Conservation (phyloP, 2,329 filamentous ascomycete genomes). For the Microcyclospora tardicrescens region DNA sequence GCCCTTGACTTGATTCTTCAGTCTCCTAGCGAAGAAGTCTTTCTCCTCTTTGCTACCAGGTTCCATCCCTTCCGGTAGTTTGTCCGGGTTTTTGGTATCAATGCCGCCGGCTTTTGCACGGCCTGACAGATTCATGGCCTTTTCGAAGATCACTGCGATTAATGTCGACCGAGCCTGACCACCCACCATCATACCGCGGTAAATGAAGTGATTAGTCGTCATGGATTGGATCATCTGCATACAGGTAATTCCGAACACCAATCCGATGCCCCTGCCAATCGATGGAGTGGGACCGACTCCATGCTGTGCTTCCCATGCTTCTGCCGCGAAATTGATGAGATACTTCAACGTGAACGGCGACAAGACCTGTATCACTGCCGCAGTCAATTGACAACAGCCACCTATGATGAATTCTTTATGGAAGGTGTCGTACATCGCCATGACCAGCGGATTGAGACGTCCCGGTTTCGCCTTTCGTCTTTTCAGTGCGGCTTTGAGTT, state of each 20-base stretch:
- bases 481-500: slow-evolving; percentile 55
- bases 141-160: slow-evolving; percentile 81
- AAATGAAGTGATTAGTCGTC: slow-evolving; percentile 81
- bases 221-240: slow-evolving; percentile 80
- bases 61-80: slow-evolving; percentile 31
- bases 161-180: slow-evolving; percentile 70
- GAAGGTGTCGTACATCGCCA: slow-evolving; percentile 78
- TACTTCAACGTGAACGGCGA: slow-evolving; percentile 76
- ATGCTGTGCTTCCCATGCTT: slow-evolving; percentile 55
- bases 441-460: slow-evolving; percentile 61
- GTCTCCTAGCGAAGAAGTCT: slow-evolving; percentile 37
- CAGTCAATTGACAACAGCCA: slow-evolving; percentile 59
- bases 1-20: slow-evolving; percentile 29
- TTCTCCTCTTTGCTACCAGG: slow-evolving; percentile 38
- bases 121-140: slow-evolving; percentile 78
- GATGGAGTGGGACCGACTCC: slow-evolving; percentile 44
- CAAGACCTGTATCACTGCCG: slow-evolving; percentile 62
- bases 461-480: slow-evolving; percentile 44
- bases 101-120: slow-evolving; percentile 73
- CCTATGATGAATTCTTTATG: slow-evolving; percentile 73
- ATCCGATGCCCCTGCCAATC: slow-evolving; percentile 64
- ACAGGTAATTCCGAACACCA: slow-evolving; percentile 68
- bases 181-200: slow-evolving; percentile 80
- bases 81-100: slow-evolving; percentile 13
- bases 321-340: slow-evolving; percentile 70